Conservation (phyloP, 371 early-diverging fungal species). For the Mucor plumbeus region DNA sequence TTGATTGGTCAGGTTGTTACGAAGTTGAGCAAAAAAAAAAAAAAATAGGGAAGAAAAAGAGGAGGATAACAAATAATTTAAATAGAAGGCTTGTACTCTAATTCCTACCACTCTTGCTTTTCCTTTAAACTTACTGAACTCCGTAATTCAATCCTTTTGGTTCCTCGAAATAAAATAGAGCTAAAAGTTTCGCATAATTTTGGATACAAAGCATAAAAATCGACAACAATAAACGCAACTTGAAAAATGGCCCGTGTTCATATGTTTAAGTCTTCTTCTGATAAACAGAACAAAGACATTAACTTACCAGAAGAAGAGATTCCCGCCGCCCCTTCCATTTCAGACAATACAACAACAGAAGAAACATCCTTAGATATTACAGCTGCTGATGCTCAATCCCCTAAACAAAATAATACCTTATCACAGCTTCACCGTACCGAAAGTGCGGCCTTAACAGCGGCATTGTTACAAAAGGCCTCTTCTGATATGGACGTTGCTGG, state of each 20-base stretch:
- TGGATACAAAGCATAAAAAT: conserved; percentile 8
- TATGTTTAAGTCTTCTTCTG: conserved; percentile 27
- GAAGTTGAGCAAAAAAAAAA: not conserved
- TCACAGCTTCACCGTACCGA: conserved; percentile 3
- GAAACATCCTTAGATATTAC: conserved; percentile 7
- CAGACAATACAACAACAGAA: not conserved
- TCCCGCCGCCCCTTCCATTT: conserved; percentile 14
- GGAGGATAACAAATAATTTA: not conserved
- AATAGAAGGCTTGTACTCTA: conserved; percentile 19
- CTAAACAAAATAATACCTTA: conserved; percentile 4
- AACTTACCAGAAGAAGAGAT: conserved; percentile 5
- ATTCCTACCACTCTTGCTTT: conserved; percentile 17
- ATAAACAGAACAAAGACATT: conserved; percentile 13
- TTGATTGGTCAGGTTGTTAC: conserved; percentile 3
- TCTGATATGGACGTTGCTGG: conserved; percentile 37
- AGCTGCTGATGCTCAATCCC: conserved; percentile 3
- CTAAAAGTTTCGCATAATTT: conserved; percentile 10
- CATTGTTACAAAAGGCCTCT: conserved; percentile 33
- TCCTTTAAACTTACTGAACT: conserved; percentile 15
- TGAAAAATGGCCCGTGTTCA: conserved; percentile 31
- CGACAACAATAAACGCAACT: not conserved
- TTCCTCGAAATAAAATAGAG: conserved; percentile 13
- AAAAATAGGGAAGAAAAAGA: not conserved
- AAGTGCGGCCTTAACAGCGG: conserved; percentile 37
- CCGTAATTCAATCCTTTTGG: conserved; percentile 9